Evolutionary conservation across 306 rosid genomes (phyloP).

Genomic region (Malus fusca): DNA sequence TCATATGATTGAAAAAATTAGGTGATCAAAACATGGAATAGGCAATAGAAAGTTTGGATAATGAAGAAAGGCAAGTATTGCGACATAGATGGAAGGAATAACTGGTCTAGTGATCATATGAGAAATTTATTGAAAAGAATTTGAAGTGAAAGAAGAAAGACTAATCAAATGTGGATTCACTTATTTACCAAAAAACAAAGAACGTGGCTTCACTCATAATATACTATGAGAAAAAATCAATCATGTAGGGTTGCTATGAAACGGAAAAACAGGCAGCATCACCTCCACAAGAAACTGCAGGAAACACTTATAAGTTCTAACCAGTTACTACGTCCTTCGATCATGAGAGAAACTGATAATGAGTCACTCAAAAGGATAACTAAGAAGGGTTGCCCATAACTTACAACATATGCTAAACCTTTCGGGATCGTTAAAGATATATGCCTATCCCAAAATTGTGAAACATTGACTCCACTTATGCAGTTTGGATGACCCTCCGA

Average conservation of each 20-base stretch:
- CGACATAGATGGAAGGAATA: neutral
- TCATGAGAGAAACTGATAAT: neutral
- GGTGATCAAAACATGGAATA: neutral
- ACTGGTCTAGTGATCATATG: neutral
- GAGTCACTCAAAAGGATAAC: neutral
- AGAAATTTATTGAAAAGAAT: neutral
- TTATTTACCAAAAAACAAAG: no score
- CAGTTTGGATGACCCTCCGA: neutral
- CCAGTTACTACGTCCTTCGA: neutral
- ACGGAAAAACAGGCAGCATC: neutral
- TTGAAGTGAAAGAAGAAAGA: neutral
- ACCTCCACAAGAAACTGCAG: neutral
- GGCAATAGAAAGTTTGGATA: neutral
- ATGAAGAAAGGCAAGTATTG: neutral
- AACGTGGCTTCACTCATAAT: neutral
- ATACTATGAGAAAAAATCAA: neutral
- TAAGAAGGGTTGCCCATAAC: neutral
- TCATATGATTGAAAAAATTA: neutral
- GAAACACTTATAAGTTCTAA: neutral
- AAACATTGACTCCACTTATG: neutral
- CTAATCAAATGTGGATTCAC: neutral
- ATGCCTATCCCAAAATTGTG: neutral
- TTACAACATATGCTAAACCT: neutral
- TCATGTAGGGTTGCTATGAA: neutral
- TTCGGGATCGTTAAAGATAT: neutral